These are phyloP conservation scores for Rosa lucieae DNA, from an alignment of 306 rosid genomes.

Conservation along the genomic window DNA sequence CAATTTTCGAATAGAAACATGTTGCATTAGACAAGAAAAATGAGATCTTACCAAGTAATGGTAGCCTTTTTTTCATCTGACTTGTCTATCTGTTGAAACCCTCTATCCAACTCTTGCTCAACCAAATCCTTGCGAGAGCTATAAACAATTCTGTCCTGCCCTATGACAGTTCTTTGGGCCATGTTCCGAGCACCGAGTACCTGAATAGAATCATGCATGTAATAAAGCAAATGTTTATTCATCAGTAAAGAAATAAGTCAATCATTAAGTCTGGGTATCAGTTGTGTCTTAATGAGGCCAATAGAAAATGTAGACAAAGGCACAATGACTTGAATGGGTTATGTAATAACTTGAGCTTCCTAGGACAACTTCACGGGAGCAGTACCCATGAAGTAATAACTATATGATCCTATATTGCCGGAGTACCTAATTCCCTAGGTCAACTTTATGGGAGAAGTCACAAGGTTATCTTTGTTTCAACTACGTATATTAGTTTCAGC, in stretches of 20 bases:
- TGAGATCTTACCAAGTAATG: not conserved
- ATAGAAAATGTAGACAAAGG: not conserved
- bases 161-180: conserved; percentile 84
- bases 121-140: conserved; percentile 82
- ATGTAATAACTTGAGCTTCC: no score
- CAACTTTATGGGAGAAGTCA: not conserved
- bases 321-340: no score
- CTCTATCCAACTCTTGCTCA: conserved; percentile 84
- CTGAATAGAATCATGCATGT: conserved; percentile 39
- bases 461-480: no score
- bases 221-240: not conserved
- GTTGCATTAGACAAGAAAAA: not conserved
- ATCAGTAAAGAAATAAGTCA: not conserved
- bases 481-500: not conserved
- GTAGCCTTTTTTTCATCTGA: conserved; percentile 48
- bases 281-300: not conserved
- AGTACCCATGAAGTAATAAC: no score
- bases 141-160: conserved; percentile 87
- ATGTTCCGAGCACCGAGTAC: conserved; percentile 85
- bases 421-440: not conserved
- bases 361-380: no score
- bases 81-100: conserved; percentile 69
- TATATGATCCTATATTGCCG: not conserved
- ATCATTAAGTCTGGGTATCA: no score
- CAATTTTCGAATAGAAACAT: not conserved